These are phyloP conservation scores for Debaryomyces fabryi DNA, from an alignment of 1,139 yeast genomes.

Conservation along the genomic window DNA sequence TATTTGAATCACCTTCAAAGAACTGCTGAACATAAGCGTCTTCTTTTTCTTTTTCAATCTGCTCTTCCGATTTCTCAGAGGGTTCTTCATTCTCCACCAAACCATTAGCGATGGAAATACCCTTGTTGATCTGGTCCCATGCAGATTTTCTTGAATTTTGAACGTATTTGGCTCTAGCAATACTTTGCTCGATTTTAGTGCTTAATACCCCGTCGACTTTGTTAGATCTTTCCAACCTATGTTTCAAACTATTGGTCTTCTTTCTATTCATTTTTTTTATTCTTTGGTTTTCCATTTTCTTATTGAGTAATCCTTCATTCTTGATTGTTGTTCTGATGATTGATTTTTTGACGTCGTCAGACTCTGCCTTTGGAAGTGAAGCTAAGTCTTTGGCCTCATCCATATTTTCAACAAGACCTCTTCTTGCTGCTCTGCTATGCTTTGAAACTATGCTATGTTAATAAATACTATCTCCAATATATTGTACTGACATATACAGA, in stretches of 20 bases:
- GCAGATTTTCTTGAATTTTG: slow-evolving; percentile 66
- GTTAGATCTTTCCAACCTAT: slow-evolving; percentile 49
- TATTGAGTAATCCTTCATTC: slow-evolving; percentile 62
- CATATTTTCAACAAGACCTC: slow-evolving; percentile 51
- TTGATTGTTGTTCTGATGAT: slow-evolving; percentile 70
- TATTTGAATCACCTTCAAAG: slow-evolving; percentile 29
- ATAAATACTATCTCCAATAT: slow-evolving; percentile 16
- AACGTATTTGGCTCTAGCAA: slow-evolving; percentile 62
- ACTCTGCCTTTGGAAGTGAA: slow-evolving; percentile 57
- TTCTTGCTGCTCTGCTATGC: slow-evolving; percentile 76
- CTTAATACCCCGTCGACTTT: slow-evolving; percentile 58
- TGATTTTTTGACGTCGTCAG: slow-evolving; percentile 60
- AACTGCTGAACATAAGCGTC: slow-evolving; percentile 41
- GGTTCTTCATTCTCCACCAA: slow-evolving; percentile 9
- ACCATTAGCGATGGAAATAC: slow-evolving; percentile 36
- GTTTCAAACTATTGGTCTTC: slow-evolving; percentile 38
- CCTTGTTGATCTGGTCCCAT: slow-evolving; percentile 69
- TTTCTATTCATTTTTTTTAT: slow-evolving; percentile 38
- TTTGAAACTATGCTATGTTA: slow-evolving; percentile 51
- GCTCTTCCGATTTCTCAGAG: slow-evolving; percentile 19
- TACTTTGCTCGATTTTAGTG: slow-evolving; percentile 64
- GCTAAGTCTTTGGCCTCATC: slow-evolving; percentile 53
- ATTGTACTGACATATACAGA: background rate
- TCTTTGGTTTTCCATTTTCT: slow-evolving; percentile 53
- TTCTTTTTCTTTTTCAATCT: slow-evolving; percentile 34